A percentile compares a stretch with the other conserved stretches of the same genome.
phyloP scores from a whole-genome alignment of 768 basidiomycete species.

The Tricholoma saponaceum region DNA sequence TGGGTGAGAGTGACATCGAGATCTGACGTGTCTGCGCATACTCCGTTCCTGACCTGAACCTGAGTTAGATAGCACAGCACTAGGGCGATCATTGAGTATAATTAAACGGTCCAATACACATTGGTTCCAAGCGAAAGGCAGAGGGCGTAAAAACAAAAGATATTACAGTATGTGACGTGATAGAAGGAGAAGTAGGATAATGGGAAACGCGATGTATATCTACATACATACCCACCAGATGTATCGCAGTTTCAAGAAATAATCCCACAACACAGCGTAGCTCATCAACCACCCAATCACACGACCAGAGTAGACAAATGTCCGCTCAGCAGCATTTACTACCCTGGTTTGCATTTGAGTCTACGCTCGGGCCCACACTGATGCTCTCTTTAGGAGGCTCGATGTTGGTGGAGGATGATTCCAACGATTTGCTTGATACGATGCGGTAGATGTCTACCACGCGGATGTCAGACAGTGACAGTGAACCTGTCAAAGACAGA shows the following conservation, averaged over 20 bases:
- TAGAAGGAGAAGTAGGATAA: constrained; percentile 8
- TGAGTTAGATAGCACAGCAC: not conserved
- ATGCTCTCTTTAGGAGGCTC: constrained; percentile 82
- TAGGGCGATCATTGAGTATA: not conserved
- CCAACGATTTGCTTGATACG: constrained; percentile 92
- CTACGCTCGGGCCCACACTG: constrained; percentile 74
- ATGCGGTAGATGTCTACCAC: constrained; percentile 91
- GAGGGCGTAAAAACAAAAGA: constrained; percentile 11
- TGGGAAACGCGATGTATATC: constrained; percentile 12
- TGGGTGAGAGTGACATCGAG: not conserved
- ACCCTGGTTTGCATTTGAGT: constrained; percentile 51
- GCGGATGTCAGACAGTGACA: not conserved
- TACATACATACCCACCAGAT: constrained; percentile 16
- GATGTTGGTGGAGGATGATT: constrained; percentile 75
- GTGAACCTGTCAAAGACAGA: not conserved
- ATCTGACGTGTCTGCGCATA: not conserved
- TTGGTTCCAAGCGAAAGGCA: constrained; percentile 9
- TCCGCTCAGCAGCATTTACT: constrained; percentile 58
- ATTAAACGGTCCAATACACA: not conserved
- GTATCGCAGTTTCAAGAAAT: constrained; percentile 16
- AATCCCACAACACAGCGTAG: constrained; percentile 6
- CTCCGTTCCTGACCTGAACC: not conserved
- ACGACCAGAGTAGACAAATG: not conserved
- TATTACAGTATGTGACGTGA: constrained; percentile 19
- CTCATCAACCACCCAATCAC: not conserved